phyloP scores from a whole-genome alignment of 2,329 filamentous ascomycete species.

The Amauroascus niger region DNA sequence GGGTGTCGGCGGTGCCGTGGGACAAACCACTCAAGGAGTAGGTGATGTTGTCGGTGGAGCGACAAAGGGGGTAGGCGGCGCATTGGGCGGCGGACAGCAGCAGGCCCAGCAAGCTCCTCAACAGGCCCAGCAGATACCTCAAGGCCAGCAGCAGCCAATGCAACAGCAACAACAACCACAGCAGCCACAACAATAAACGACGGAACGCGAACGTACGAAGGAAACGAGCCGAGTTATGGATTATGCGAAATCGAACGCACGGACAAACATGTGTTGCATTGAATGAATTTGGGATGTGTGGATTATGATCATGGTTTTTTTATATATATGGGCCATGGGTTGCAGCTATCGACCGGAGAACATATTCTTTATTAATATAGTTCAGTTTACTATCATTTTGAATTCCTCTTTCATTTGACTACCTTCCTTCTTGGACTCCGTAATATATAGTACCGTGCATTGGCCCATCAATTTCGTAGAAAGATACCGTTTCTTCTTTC shows the following conservation, averaged over 20 bases:
- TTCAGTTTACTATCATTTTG: not conserved
- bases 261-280: not conserved
- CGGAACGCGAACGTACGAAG: not conserved
- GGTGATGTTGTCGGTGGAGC: constrained; percentile 10
- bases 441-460: too few species aligned
- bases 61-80: constrained; percentile 10
- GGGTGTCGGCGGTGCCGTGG: constrained; percentile 12
- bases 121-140: constrained; percentile 3
- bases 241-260: not conserved
- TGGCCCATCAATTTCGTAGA: too few species aligned
- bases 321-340: too few species aligned
- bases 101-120: constrained; percentile 6
- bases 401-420: too few species aligned
- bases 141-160: not conserved
- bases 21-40: constrained; percentile 11
- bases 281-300: not conserved
- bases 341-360: too few species aligned
- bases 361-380: not conserved
- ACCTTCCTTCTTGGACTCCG: too few species aligned
- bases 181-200: not conserved
- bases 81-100: constrained; percentile 10
- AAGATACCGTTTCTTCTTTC: too few species aligned
- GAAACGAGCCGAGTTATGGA: not conserved
- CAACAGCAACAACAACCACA: constrained; percentile 2
- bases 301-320: not conserved